Conservation (phyloP, 1,284 basidiomycete species). For the Heliocybe sulcata region DNA sequence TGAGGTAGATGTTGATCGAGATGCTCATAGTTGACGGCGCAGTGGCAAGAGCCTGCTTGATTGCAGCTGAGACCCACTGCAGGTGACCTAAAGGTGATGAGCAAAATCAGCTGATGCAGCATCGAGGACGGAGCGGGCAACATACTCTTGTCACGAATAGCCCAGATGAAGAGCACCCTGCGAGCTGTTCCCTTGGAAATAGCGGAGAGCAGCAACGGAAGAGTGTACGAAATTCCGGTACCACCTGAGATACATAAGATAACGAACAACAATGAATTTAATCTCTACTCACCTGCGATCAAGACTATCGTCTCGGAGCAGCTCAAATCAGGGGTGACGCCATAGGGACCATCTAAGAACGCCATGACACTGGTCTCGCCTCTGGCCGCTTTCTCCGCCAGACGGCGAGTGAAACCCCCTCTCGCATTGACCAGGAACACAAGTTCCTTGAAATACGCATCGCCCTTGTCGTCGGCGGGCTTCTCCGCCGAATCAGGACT, state of each 20-base stretch:
- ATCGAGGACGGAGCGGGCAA: background rate
- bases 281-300: slow-evolving; percentile 11
- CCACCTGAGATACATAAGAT: background rate
- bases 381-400: slow-evolving; percentile 9
- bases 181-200: background rate
- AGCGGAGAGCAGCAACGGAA: background rate
- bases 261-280: background rate
- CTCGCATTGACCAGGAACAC: slow-evolving; percentile 45
- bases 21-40: background rate
- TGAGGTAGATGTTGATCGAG: background rate
- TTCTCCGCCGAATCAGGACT: slow-evolving; percentile 8
- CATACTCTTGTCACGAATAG: background rate
- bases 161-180: background rate
- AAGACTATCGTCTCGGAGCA: slow-evolving; percentile 24
- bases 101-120: background rate
- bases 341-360: slow-evolving; percentile 38
- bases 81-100: background rate
- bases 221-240: background rate
- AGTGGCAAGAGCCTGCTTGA: background rate
- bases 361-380: slow-evolving; percentile 18
- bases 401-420: slow-evolving; percentile 31
- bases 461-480: background rate
- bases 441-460: slow-evolving; percentile 29
- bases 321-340: slow-evolving; percentile 25
- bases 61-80: background rate